Conservation (phyloP, 768 basidiomycete species). For the Mycena venus region DNA sequence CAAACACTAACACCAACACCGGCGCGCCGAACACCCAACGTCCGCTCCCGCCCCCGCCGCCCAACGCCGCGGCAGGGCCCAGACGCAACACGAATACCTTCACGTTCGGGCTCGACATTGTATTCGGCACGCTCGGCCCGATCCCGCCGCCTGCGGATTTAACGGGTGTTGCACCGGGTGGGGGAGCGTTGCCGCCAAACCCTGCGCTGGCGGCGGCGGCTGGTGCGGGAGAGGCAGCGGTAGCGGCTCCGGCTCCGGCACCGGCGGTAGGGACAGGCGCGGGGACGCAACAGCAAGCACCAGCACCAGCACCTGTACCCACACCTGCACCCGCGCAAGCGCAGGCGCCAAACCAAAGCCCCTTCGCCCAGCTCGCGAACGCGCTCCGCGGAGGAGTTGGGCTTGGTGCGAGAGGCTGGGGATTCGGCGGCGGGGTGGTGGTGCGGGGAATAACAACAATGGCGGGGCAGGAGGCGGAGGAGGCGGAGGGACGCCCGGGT, state of each 20-base stretch:
- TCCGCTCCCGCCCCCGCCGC: not conserved
- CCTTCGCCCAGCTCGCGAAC: conserved; percentile 14
- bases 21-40: not conserved
- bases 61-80: not conserved
- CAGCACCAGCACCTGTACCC: not conserved
- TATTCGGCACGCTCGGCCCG: conserved; percentile 23
- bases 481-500: not conserved
- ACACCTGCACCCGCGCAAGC: not conserved
- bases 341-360: not conserved
- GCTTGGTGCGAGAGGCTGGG: not conserved
- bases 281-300: not conserved
- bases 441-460: not conserved
- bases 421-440: not conserved
- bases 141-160: conserved; percentile 25
- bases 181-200: not conserved
- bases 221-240: not conserved
- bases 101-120: conserved; percentile 23
- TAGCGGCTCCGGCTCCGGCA: not conserved
- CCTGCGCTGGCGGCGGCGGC: too few species aligned
- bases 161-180: not conserved
- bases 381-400: conserved; percentile 9
- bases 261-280: not conserved
- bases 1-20: not conserved
- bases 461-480: not conserved
- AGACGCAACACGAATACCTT: not conserved